Evolutionary conservation across 2,329 filamentous ascomycete species (phyloP), one percentile per base, ranked within the genome.

Genomic region (Pestalotiopsis sp.): DNA sequence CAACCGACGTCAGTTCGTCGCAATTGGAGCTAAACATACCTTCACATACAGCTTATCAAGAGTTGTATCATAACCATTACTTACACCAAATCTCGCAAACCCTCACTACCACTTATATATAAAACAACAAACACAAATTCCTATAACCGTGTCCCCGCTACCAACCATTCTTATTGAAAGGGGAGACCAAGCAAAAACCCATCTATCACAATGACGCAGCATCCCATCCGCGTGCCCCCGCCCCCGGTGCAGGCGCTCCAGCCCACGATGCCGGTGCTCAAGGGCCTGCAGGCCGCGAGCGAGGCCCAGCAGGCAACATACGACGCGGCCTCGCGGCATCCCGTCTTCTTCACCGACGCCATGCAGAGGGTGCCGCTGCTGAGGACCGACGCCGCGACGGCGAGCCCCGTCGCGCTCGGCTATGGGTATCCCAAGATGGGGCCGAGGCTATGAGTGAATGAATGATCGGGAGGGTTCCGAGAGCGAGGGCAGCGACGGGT

Each of bases 321-420:
- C 49, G 75, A 92, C 76, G 82, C 88, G 11, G 88, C 92, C 1
- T 84, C 84, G 52, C 82, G 88, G 31, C 92, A 95, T 72, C 92
- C 92, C 0, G 92, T 94, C 1, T 95, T 95, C 81, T 94, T 94
- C 81, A 92, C 91, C 0, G 83, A 88, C 38, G 84, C 85, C 65
- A 80, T 93, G 65, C 86, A 86, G 69, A 87, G 85, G 73, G 84
- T 86, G 2, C 86, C 89, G 4, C 82, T 85, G 25, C 76, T 73
- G 11, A 41, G 45, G 64, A 36, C 17, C 7, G 68, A 72, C 49
- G 71, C 73, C 69, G 56, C 69, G 72, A 69, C 75, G 70, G 6
- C 74, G 67, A 89, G 78, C 70, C 89, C 89, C 0, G 85, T 90
- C 3, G 88, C 88, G 20, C 81, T 86, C 57, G 89, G 89, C 1